phyloP scores from a whole-genome alignment of 1,284 basidiomycete genomes.

The Puccinia hordei region DNA sequence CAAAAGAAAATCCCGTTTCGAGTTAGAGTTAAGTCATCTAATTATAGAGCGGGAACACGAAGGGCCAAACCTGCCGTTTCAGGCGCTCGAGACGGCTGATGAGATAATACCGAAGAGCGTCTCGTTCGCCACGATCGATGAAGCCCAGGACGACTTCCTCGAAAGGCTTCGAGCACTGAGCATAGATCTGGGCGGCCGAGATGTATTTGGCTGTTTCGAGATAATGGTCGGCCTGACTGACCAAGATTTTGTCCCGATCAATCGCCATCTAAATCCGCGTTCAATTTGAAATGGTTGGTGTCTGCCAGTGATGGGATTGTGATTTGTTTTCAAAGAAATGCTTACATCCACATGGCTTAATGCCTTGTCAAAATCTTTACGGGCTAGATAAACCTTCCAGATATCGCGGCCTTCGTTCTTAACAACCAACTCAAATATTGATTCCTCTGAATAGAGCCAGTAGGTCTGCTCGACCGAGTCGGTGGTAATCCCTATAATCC shows the following conservation, averaged over 20 bases:
- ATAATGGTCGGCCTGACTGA: conserved; percentile 79
- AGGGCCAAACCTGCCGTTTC: conserved; percentile 70
- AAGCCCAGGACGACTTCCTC: conserved; percentile 91
- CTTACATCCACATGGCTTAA: conserved; percentile 76
- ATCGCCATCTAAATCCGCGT: conserved; percentile 68
- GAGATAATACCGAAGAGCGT: conserved; percentile 86
- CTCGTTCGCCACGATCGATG: conserved; percentile 84
- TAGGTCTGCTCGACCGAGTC: conserved; percentile 87
- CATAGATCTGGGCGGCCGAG: conserved; percentile 87
- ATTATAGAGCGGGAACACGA: too few species aligned
- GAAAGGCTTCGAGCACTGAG: conserved; percentile 82
- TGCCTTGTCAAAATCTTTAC: conserved; percentile 75
- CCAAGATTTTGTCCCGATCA: conserved; percentile 82
- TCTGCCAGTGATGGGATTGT: background rate
- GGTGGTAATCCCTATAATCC: conserved; percentile 71
- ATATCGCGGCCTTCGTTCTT: conserved; percentile 89
- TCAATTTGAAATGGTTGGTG: background rate
- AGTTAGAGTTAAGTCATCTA: too few species aligned
- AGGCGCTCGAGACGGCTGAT: conserved; percentile 81
- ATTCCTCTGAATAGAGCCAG: conserved; percentile 89
- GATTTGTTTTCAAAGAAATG: background rate
- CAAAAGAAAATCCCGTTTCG: too few species aligned
- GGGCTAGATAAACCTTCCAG: conserved; percentile 85
- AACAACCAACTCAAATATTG: conserved; percentile 84
- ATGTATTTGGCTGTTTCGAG: conserved; percentile 82